Conservation (phyloP, 768 basidiomycete species). For the Psilocybe cyanescens region DNA sequence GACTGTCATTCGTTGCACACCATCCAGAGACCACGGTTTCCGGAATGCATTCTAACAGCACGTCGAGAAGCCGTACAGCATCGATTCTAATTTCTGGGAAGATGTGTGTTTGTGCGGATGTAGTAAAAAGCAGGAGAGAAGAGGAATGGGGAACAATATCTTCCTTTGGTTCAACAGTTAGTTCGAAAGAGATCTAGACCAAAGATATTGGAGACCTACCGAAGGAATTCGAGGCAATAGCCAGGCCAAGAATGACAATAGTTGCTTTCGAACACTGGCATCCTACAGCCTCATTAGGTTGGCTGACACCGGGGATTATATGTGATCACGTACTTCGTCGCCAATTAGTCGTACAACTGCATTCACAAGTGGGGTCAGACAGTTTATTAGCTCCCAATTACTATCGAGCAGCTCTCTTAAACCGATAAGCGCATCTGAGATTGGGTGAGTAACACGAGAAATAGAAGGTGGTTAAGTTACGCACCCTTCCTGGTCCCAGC, state of each 20-base stretch:
- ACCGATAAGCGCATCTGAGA: constrained; percentile 72
- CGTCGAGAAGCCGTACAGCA: constrained; percentile 77
- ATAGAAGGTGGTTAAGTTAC: constrained; percentile 2
- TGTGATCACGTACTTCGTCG: constrained; percentile 67
- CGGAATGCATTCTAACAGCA: constrained; percentile 75
- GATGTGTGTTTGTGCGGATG: constrained; percentile 92
- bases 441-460: not conserved
- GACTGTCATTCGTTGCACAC: constrained; percentile 51
- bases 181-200: constrained; percentile 1
- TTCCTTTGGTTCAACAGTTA: constrained; percentile 45
- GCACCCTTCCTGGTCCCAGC: constrained; percentile 74
- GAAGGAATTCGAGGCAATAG: constrained; percentile 63
- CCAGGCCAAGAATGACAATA: constrained; percentile 75
- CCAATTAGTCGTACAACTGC: constrained; percentile 72
- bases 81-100: constrained; percentile 95
- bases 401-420: constrained; percentile 72
- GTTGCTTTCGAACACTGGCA: constrained; percentile 71
- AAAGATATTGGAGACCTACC: constrained; percentile 38
- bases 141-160: constrained; percentile 76
- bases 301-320: not conserved
- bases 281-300: constrained; percentile 55
- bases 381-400: constrained; percentile 57
- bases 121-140: constrained; percentile 79
- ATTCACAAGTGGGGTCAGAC: constrained; percentile 58
- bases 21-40: constrained; percentile 69